Evolutionary conservation across 805 yeast species (phyloP).

Genomic region (Metschnikowia santaceciliae): DNA sequence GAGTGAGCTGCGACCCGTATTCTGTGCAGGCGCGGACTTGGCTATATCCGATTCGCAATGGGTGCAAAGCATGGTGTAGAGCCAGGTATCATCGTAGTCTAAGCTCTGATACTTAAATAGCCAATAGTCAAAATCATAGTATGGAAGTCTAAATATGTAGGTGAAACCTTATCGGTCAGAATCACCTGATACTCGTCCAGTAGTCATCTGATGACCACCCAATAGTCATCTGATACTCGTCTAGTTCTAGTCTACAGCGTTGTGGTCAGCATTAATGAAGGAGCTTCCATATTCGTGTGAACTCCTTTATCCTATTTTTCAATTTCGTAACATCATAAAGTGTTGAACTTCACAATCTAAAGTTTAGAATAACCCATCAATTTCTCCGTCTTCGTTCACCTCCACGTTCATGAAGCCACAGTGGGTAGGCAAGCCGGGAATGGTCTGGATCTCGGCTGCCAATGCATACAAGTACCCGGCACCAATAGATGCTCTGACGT

Average conservation of each 20-base stretch:
- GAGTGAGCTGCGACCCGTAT: background rate
- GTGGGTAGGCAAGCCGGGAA: conserved; percentile 82
- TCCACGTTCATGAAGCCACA: conserved; percentile 86
- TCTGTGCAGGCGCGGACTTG: background rate
- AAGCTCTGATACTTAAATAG: too few species aligned
- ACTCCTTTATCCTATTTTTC: background rate
- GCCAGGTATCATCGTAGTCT: too few species aligned
- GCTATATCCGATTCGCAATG: background rate
- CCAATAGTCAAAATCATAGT: too few species aligned
- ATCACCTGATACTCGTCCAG: too few species aligned
- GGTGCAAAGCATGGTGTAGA: background rate
- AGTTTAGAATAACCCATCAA: conserved; percentile 67
- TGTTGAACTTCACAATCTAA: conserved; percentile 19
- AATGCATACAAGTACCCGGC: conserved; percentile 82
- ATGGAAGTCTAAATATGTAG: background rate
- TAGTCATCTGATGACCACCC: too few species aligned
- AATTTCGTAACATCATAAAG: conserved; percentile 19
- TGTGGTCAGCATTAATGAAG: too few species aligned
- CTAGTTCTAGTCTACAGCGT: too few species aligned
- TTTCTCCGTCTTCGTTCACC: conserved; percentile 74
- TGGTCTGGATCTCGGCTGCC: conserved; percentile 83
- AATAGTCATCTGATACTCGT: too few species aligned
- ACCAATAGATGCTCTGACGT: conserved; percentile 72
- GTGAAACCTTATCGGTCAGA: too few species aligned
- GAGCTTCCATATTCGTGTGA: too few species aligned